phyloP scores from a whole-genome alignment of 2,329 filamentous ascomycete genomes.

The Diaporthe ilicicola region DNA sequence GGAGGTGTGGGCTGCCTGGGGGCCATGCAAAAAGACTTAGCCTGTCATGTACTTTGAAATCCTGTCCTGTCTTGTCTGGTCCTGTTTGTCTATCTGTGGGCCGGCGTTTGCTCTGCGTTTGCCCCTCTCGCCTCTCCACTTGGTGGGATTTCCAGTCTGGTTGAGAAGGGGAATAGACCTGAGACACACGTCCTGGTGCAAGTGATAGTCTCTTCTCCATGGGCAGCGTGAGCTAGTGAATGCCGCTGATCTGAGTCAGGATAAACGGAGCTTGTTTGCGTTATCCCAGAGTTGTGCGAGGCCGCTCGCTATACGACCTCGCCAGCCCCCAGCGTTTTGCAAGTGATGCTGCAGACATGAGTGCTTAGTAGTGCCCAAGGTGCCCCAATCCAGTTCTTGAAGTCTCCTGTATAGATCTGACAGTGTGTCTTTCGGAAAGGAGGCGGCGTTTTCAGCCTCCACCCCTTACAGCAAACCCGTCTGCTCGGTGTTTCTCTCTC shows the following conservation, averaged over 20 bases:
- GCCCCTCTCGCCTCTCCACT: neutral
- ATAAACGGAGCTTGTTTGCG: neutral
- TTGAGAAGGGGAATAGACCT: neutral
- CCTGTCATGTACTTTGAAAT: neutral
- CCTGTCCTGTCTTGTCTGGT: neutral
- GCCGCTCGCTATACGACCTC: neutral
- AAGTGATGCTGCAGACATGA: neutral
- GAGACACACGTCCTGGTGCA: slow-evolving; percentile 2
- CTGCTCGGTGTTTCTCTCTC: neutral
- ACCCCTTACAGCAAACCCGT: neutral
- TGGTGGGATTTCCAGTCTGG: neutral
- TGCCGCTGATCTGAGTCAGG: neutral
- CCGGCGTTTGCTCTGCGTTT: neutral
- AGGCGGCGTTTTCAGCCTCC: neutral
- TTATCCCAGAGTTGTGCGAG: neutral
- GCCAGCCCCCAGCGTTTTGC: no score
- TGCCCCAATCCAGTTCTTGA: neutral
- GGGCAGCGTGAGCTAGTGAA: neutral
- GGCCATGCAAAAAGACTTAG: slow-evolving; percentile 8
- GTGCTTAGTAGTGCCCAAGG: neutral
- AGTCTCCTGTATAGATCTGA: neutral
- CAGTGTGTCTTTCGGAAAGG: neutral
- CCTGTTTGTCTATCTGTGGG: neutral
- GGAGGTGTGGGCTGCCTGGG: slow-evolving; percentile 9
- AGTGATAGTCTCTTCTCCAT: neutral